Conservation (phyloP, 192 early-diverging fungal genomes). For the Entrophospora sp. region DNA sequence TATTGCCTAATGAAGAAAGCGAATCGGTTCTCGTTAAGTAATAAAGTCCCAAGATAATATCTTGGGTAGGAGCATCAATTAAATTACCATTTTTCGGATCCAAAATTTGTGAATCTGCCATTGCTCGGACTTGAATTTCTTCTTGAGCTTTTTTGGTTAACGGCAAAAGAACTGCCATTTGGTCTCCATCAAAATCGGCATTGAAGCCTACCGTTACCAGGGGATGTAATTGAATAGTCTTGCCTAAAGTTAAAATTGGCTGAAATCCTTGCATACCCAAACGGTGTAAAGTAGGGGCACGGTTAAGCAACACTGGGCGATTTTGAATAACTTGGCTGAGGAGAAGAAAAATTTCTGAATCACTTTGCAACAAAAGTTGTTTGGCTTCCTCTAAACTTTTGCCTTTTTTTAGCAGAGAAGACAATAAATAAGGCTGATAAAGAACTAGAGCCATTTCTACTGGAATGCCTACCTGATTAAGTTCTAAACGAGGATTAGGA, state of each 20-base stretch:
- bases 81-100: conserved; percentile 14
- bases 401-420: background rate
- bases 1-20: too few relatives aligned
- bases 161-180: background rate
- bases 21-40: background rate
- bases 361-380: too few relatives aligned
- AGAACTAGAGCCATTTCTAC: background rate
- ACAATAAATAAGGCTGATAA: background rate
- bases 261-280: conserved; percentile 8
- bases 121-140: background rate
- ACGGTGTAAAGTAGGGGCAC: conserved; percentile 2
- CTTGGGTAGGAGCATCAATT: background rate
- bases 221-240: conserved; percentile 9
- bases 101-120: background rate
- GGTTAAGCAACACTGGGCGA: background rate
- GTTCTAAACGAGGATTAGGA: background rate
- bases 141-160: background rate
- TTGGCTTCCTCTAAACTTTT: too few relatives aligned
- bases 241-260: background rate
- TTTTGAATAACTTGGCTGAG: too few relatives aligned
- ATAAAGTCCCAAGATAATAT: conserved; percentile 12
- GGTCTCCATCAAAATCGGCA: conserved; percentile 15
- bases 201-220: background rate
- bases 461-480: background rate
- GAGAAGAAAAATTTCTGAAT: too few relatives aligned